These are phyloP conservation scores for Coemansia sp. DNA, from an alignment of 192 early-diverging fungal genomes.

Conservation along the genomic window DNA sequence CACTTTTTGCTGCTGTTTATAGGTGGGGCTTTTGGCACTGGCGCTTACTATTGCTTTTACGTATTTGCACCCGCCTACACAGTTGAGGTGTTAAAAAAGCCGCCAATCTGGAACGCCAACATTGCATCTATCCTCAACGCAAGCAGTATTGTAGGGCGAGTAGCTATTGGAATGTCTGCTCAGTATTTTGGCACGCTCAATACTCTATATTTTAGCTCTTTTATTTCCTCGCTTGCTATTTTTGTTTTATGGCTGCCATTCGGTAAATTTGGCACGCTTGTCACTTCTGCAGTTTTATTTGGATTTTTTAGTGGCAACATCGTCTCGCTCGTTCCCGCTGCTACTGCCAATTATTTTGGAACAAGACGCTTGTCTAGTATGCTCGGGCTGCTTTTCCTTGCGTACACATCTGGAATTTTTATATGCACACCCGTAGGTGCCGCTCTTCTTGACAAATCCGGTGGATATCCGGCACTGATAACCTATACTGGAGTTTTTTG, in stretches of 20 bases:
- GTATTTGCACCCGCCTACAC: background rate
- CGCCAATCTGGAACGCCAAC: conserved; percentile 24
- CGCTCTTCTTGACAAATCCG: conserved; percentile 26
- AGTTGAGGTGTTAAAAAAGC: conserved; percentile 19
- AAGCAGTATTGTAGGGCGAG: conserved; percentile 23
- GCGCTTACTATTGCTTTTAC: conserved; percentile 21
- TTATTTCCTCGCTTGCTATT: conserved; percentile 19
- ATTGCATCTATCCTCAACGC: conserved; percentile 37
- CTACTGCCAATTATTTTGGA: conserved; percentile 35
- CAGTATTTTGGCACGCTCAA: conserved; percentile 25
- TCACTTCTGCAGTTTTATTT: conserved; percentile 19
- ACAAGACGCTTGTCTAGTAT: conserved; percentile 29
- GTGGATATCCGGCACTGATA: conserved; percentile 22
- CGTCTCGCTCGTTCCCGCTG: conserved; percentile 32
- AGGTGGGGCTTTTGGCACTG: conserved; percentile 3
- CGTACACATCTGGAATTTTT: conserved; percentile 17
- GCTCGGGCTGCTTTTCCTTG: conserved; percentile 29
- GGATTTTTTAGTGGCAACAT: conserved; percentile 37
- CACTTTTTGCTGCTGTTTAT: conserved; percentile 26
- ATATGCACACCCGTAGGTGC: conserved; percentile 34
- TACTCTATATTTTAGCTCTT: conserved; percentile 14
- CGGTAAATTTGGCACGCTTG: conserved; percentile 16
- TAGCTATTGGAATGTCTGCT: conserved; percentile 22
- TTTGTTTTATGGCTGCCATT: conserved; percentile 40
- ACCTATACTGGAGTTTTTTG: conserved; percentile 30